Evolutionary conservation across 225 moss, liverwort and hornwort species (phyloP).

Genomic region (Sphagnum tenellum): DNA sequence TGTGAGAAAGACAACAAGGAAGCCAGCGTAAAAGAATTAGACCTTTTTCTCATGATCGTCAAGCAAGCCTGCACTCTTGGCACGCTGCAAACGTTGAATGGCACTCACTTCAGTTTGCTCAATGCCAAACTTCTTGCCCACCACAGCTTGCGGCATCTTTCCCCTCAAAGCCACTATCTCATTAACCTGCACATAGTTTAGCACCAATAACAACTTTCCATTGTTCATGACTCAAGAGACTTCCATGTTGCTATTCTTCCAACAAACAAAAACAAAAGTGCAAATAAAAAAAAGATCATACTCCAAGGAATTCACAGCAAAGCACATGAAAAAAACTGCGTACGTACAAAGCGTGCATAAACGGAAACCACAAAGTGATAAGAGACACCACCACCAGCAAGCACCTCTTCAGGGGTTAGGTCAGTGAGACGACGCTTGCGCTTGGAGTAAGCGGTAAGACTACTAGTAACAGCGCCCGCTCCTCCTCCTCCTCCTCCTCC

Average conservation of each 20-base stretch:
- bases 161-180: slow-evolving; percentile 68
- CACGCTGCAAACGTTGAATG: slow-evolving; percentile 92
- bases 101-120: slow-evolving; percentile 89
- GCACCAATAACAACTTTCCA: no score
- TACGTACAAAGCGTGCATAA: no score
- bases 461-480: no score
- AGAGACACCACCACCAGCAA: no score
- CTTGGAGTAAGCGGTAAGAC: slow-evolving; percentile 53
- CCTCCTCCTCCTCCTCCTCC: no score
- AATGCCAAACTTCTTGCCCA: slow-evolving; percentile 73
- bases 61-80: slow-evolving; percentile 69
- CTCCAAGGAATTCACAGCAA: no score
- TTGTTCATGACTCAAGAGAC: no score
- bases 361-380: no score
- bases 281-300: no score
- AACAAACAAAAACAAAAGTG: no score
- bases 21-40: neutral
- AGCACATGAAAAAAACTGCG: no score
- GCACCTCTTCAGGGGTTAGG: slow-evolving; percentile 57
- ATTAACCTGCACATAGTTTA: slow-evolving; percentile 32
- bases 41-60: slow-evolving; percentile 98
- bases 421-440: slow-evolving; percentile 66
- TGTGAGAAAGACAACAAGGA: neutral
- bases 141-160: slow-evolving; percentile 70
- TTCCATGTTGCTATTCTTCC: no score